These are phyloP conservation scores for Chlorella sp. DNA, from an alignment of 139 green algal species.

Conservation along the genomic window DNA sequence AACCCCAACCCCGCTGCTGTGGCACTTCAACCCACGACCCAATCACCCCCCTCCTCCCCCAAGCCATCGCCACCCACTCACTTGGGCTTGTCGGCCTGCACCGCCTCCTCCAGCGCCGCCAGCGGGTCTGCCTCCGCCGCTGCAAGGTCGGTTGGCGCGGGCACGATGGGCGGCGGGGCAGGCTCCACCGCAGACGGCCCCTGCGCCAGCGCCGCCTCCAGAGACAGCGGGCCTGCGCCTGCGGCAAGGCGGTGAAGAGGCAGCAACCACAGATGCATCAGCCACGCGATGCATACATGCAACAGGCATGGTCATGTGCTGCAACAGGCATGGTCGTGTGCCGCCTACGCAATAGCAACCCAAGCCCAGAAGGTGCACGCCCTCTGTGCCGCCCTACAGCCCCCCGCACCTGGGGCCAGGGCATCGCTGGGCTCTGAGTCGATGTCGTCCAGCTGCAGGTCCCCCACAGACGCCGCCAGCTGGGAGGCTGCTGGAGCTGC, in stretches of 20 bases:
- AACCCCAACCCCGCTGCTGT: too few relatives aligned
- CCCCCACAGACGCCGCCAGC: too few relatives aligned
- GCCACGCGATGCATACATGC: background rate
- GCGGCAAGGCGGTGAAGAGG: background rate
- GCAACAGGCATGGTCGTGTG: too few relatives aligned
- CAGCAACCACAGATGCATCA: background rate
- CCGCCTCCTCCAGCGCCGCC: constrained; percentile 9
- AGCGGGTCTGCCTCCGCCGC: constrained; percentile 15
- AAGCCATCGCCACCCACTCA: background rate
- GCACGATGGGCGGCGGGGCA: constrained; percentile 13
- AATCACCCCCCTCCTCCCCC: background rate
- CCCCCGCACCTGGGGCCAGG: background rate
- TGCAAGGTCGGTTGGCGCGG: background rate
- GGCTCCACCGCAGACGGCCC: background rate
- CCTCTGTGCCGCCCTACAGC: too few relatives aligned
- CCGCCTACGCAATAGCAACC: too few relatives aligned
- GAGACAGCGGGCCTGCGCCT: constrained; percentile 6
- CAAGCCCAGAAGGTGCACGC: too few relatives aligned
- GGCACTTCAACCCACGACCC: too few relatives aligned
- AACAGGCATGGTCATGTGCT: background rate
- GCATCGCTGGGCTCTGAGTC: background rate
- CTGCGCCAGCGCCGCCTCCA: constrained; percentile 16
- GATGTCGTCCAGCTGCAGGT: constrained; percentile 27
- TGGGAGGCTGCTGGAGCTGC: too few relatives aligned
- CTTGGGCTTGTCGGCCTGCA: constrained; percentile 23